Evolutionary conservation across 805 yeast species (phyloP).

Genomic region (Candida ovalis): DNA sequence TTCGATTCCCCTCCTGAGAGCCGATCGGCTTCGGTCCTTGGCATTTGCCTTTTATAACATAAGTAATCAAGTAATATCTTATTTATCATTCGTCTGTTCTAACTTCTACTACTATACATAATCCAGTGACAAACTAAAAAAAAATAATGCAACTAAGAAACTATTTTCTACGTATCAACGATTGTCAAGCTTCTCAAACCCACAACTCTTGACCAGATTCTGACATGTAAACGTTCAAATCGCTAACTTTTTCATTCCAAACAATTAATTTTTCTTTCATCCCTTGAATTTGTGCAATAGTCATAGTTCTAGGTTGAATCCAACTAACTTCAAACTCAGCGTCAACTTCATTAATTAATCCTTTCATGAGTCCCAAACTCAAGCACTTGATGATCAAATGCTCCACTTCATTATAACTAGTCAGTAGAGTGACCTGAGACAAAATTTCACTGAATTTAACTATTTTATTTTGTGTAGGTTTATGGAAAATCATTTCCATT

Average conservation of each 20-base stretch:
- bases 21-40: not conserved
- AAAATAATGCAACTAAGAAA: too few species aligned
- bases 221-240: constrained; percentile 59
- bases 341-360: constrained; percentile 86
- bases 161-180: too few species aligned
- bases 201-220: constrained; percentile 60
- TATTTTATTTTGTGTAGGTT: constrained; percentile 70
- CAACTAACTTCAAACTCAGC: constrained; percentile 78
- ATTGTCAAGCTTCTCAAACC: constrained; percentile 34
- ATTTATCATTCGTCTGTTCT: not conserved
- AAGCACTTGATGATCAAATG: constrained; percentile 88
- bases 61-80: not conserved
- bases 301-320: constrained; percentile 95
- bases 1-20: too few species aligned
- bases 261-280: constrained; percentile 69
- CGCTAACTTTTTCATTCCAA: constrained; percentile 77
- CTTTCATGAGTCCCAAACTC: constrained; percentile 76
- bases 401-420: constrained; percentile 72
- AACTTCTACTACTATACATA: not conserved
- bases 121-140: too few species aligned
- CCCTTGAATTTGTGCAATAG: constrained; percentile 67
- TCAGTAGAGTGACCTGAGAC: constrained; percentile 56
- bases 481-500: constrained; percentile 77
- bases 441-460: constrained; percentile 73
- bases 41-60: not conserved